These are phyloP conservation scores for Allium sativum DNA, from an alignment of 106 monocot species.

Conservation along the genomic window DNA sequence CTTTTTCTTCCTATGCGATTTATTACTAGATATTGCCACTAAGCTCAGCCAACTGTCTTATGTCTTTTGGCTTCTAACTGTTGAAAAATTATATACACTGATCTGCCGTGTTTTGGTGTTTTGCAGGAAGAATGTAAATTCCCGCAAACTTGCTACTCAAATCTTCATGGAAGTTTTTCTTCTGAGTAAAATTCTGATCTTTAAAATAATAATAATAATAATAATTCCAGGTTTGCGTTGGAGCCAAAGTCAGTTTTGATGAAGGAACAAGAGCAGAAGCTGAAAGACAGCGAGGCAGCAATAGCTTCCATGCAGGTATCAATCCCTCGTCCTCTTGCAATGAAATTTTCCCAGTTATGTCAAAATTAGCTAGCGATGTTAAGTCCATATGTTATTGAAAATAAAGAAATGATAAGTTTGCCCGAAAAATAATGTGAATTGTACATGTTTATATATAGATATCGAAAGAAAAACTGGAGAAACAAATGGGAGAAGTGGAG, in stretches of 20 bases:
- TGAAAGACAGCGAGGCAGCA: slow-evolving; percentile 68
- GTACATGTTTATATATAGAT: slow-evolving; percentile 18
- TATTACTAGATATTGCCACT: not conserved
- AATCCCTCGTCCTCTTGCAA: not conserved
- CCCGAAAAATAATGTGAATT: not conserved
- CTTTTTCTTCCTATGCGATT: not conserved
- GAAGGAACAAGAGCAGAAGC: slow-evolving; percentile 69
- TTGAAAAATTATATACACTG: not conserved
- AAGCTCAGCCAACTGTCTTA: not conserved
- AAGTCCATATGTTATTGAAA: too few species aligned
- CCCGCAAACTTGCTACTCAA: slow-evolving; percentile 1
- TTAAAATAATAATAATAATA: not conserved
- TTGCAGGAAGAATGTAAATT: slow-evolving; percentile 83
- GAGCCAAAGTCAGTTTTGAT: slow-evolving; percentile 64
- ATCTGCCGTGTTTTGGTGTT: slow-evolving; percentile 5
- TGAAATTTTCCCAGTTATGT: too few species aligned
- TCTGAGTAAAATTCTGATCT: too few species aligned
- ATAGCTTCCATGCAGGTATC: slow-evolving; percentile 62
- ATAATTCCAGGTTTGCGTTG: slow-evolving; percentile 58
- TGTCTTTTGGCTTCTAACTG: not conserved
- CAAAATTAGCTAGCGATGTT: too few species aligned
- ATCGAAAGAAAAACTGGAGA: slow-evolving; percentile 75
- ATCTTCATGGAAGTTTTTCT: too few species aligned
- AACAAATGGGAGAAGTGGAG: slow-evolving; percentile 71
- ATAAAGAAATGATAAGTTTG: not conserved